A percentile compares a stretch with the other conserved stretches of the same genome.
These are phyloP conservation scores for Penicillium verrucosum DNA, from an alignment of 2,329 filamentous ascomycete species.

Conservation along the genomic window DNA sequence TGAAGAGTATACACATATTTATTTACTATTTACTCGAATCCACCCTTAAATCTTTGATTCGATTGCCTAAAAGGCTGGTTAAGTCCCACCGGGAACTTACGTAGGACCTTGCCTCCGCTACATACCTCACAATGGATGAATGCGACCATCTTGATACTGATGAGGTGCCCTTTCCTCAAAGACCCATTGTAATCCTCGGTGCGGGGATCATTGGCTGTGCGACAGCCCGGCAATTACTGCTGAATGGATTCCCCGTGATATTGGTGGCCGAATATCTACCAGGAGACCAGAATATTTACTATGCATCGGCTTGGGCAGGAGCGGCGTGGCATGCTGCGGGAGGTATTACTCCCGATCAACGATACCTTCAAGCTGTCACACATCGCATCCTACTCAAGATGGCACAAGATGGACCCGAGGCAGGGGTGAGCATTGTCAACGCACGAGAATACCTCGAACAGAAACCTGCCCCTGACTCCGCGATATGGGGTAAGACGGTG, in stretches of 20 bases:
- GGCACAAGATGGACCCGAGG: conserved; percentile 31
- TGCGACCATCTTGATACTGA: conserved; percentile 22
- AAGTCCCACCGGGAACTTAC: not conserved
- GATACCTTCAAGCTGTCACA: conserved; percentile 36
- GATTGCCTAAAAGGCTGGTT: not conserved
- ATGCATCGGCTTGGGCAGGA: conserved; percentile 41
- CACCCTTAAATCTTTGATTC: not conserved
- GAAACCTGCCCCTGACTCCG: conserved; percentile 31
- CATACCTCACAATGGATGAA: conserved; percentile 20
- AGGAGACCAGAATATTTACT: conserved; percentile 36
- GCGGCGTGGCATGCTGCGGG: conserved; percentile 41
- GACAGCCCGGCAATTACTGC: conserved; percentile 34
- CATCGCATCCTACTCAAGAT: conserved; percentile 37
- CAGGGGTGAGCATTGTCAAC: conserved; percentile 36
- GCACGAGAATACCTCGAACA: conserved; percentile 37
- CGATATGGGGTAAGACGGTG: conserved; percentile 36
- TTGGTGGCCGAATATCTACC: conserved; percentile 39
- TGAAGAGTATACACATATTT: not conserved
- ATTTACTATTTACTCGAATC: not conserved
- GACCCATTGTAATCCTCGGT: conserved; percentile 37
- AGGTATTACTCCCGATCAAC: conserved; percentile 34
- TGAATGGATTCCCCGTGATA: conserved; percentile 35
- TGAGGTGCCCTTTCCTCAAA: conserved; percentile 31
- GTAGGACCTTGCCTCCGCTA: not conserved
- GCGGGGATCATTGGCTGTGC: conserved; percentile 43